These are phyloP conservation scores for Pilobolus umbonatus DNA, from an alignment of 192 early-diverging fungal genomes.

Conservation along the genomic window DNA sequence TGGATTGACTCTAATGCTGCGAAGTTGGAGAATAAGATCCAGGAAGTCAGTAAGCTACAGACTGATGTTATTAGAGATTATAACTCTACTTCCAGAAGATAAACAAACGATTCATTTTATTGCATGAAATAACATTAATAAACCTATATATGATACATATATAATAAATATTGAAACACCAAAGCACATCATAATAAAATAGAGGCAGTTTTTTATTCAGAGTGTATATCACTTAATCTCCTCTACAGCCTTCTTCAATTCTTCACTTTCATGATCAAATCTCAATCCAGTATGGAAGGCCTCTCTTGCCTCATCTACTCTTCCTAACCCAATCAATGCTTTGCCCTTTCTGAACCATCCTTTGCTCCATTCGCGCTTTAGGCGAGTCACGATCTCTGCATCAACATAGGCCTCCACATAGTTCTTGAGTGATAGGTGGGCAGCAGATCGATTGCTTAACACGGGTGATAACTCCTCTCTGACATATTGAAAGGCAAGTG, in stretches of 20 bases:
- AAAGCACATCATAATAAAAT: background rate
- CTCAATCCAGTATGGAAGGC: constrained; percentile 77
- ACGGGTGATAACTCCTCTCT: constrained; percentile 62
- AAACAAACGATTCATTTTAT: background rate
- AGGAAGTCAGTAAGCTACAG: constrained; percentile 44
- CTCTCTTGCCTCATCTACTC: constrained; percentile 73
- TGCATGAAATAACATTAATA: background rate
- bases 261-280: constrained; percentile 67
- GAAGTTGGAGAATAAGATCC: constrained; percentile 52
- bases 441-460: constrained; percentile 63
- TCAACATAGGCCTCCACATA: constrained; percentile 68
- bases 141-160: background rate
- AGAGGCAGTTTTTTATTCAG: background rate
- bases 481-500: constrained; percentile 46
- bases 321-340: constrained; percentile 77
- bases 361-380: constrained; percentile 70
- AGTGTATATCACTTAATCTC: background rate
- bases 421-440: constrained; percentile 58
- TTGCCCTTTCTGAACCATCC: constrained; percentile 77
- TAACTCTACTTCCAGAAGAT: constrained; percentile 6
- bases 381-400: constrained; percentile 59
- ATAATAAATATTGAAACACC: background rate
- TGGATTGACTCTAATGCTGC: constrained; percentile 81
- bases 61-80: constrained; percentile 28
- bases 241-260: constrained; percentile 68